These are phyloP conservation scores for Raffaelea ambrosiae DNA, from an alignment of 2,329 filamentous ascomycete genomes.

Conservation along the genomic window DNA sequence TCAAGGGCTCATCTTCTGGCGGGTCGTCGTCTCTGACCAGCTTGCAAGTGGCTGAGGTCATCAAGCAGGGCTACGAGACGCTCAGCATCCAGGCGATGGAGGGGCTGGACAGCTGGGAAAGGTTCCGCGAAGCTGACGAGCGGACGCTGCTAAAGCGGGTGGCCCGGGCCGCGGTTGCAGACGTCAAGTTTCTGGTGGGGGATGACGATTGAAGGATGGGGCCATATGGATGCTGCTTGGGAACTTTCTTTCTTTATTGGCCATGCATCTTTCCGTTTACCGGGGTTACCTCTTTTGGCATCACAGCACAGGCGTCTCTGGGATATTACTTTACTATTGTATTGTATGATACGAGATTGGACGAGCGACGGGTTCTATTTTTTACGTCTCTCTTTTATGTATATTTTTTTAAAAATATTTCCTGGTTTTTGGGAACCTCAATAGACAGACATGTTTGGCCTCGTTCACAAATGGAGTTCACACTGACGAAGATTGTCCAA, in stretches of 20 bases:
- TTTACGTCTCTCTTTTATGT: background rate
- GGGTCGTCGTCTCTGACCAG: conserved; percentile 65
- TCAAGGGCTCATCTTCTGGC: conserved; percentile 10
- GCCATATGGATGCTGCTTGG: background rate
- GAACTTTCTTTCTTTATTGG: background rate
- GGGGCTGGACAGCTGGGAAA: conserved; percentile 76
- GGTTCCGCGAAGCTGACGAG: conserved; percentile 80
- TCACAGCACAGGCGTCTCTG: too few species aligned
- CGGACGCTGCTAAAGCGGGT: conserved; percentile 80
- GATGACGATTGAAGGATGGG: background rate
- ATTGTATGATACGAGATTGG: too few species aligned
- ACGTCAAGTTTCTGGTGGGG: conserved; percentile 28
- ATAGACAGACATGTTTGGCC: too few species aligned
- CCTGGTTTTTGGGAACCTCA: background rate
- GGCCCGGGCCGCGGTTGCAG: conserved; percentile 64
- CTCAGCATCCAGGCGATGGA: conserved; percentile 85
- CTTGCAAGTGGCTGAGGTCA: conserved; percentile 77
- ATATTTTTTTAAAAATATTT: background rate
- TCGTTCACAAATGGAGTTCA: too few species aligned
- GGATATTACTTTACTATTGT: too few species aligned
- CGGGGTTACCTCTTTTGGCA: too few species aligned
- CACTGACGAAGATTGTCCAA: background rate
- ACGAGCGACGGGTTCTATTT: background rate
- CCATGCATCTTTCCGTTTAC: too few species aligned
- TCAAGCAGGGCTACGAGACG: conserved; percentile 94